A percentile compares a stretch with the other conserved stretches of the same genome.
These are phyloP conservation scores for Blastobotrys serpentis DNA, from an alignment of 1,139 yeast genomes.

Conservation along the genomic window DNA sequence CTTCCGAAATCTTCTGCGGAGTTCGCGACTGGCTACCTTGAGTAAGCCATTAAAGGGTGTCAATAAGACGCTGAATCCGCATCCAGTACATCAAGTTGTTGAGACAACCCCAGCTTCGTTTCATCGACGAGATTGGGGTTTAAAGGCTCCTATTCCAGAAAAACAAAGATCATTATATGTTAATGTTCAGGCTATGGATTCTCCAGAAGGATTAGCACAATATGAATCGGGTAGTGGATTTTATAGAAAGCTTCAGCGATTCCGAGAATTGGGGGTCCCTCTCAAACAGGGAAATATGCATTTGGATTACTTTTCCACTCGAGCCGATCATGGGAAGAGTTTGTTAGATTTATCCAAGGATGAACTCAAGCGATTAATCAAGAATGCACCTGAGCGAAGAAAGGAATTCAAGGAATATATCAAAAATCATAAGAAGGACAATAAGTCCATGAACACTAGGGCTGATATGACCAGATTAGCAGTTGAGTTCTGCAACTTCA, in stretches of 20 bases:
- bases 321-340: conserved; percentile 3
- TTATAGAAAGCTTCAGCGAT: conserved; percentile 50
- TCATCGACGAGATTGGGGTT: conserved; percentile 62
- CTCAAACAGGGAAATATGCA: conserved; percentile 31
- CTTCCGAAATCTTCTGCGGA: conserved; percentile 29
- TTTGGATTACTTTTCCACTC: conserved; percentile 6
- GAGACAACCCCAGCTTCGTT: conserved; percentile 56
- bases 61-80: conserved; percentile 21
- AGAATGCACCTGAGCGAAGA: conserved; percentile 5
- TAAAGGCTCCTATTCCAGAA: conserved; percentile 56
- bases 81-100: conserved; percentile 57
- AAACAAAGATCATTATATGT: conserved; percentile 49
- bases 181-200: conserved; percentile 52
- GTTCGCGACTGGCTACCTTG: conserved; percentile 33
- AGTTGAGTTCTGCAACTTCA: conserved; percentile 6
- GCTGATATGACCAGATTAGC: conserved; percentile 6
- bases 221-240: conserved; percentile 51
- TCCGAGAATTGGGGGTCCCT: conserved; percentile 51
- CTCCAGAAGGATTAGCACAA: conserved; percentile 51
- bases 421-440: background rate
- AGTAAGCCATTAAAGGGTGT: conserved; percentile 25
- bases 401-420: conserved; percentile 6
- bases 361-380: conserved; percentile 5
- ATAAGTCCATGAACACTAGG: background rate
- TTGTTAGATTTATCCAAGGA: conserved; percentile 2